Evolutionary conservation across 176 grass and related monocot genomes (phyloP).

Genomic region (Aegilops sharonensis): DNA sequence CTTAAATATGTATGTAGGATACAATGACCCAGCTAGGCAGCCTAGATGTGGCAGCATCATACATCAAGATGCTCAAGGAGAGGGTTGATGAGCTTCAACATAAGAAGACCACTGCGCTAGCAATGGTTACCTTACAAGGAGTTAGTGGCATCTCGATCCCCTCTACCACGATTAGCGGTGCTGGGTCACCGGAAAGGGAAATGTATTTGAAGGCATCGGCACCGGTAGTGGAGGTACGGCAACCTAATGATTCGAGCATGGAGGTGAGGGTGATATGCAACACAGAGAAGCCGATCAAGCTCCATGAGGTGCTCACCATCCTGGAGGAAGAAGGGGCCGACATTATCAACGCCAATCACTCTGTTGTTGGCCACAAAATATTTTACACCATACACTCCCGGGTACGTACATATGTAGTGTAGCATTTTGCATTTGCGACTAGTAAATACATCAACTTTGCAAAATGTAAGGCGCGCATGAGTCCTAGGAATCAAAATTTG

Average conservation of each 20-base stretch:
- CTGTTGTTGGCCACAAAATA: conserved; percentile 22
- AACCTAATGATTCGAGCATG: conserved; percentile 27
- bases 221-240: conserved; percentile 44
- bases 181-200: neutral
- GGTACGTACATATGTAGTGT: conserved; percentile 4
- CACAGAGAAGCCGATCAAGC: conserved; percentile 25
- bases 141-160: neutral
- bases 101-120: neutral
- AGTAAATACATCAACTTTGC: too few relatives aligned
- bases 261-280: conserved; percentile 48
- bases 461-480: too few relatives aligned
- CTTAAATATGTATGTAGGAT: conserved; percentile 1
- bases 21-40: conserved; percentile 36
- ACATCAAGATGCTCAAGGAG: conserved; percentile 54
- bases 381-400: conserved; percentile 49
- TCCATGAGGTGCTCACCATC: conserved; percentile 51
- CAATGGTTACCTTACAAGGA: neutral
- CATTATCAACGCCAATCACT: conserved; percentile 42
- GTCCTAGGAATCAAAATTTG: too few relatives aligned
- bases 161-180: neutral
- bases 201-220: neutral
- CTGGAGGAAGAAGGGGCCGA: conserved; percentile 69
- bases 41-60: conserved; percentile 42
- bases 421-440: too few relatives aligned
- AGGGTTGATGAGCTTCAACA: conserved; percentile 45